Conservation (phyloP, 495 filamentous ascomycete species). For the Astrothelium subdiscretum region DNA sequence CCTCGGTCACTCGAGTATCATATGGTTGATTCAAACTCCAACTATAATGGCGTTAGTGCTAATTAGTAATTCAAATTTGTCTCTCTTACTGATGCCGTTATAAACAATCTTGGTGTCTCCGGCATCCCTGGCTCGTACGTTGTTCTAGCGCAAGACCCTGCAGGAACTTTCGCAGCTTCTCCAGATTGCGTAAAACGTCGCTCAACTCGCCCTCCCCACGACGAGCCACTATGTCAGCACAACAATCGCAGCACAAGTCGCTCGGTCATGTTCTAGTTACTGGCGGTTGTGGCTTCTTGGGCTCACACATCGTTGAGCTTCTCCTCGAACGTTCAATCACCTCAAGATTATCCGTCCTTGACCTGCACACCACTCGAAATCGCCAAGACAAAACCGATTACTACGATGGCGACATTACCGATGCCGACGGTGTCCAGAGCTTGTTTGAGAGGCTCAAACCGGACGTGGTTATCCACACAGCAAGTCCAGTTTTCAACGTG, state of each 20-base stretch:
- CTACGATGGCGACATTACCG: constrained; percentile 79
- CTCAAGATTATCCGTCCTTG: constrained; percentile 67
- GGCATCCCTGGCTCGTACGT: too few relatives aligned
- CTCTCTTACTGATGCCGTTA: too few relatives aligned
- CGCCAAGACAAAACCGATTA: constrained; percentile 57
- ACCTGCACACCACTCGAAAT: constrained; percentile 57
- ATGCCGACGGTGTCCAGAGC: constrained; percentile 46
- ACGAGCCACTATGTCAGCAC: neutral
- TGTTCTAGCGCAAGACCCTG: too few relatives aligned
- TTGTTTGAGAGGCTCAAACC: constrained; percentile 63
- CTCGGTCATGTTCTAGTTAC: constrained; percentile 37
- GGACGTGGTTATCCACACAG: constrained; percentile 90
- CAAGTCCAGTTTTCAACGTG: constrained; percentile 28
- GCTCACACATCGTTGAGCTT: constrained; percentile 39
- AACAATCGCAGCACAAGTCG: neutral
- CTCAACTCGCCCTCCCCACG: neutral
- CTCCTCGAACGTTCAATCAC: constrained; percentile 34
- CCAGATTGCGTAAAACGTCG: neutral
- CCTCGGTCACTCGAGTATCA: too few relatives aligned
- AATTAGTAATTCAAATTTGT: too few relatives aligned
- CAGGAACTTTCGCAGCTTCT: neutral
- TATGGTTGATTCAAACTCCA: too few relatives aligned
- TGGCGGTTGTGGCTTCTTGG: constrained; percentile 44
- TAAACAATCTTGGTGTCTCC: too few relatives aligned
- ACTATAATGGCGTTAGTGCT: too few relatives aligned